Conservation (phyloP, 2,329 filamentous ascomycete species). For the Pochonia chlamydosporia region DNA sequence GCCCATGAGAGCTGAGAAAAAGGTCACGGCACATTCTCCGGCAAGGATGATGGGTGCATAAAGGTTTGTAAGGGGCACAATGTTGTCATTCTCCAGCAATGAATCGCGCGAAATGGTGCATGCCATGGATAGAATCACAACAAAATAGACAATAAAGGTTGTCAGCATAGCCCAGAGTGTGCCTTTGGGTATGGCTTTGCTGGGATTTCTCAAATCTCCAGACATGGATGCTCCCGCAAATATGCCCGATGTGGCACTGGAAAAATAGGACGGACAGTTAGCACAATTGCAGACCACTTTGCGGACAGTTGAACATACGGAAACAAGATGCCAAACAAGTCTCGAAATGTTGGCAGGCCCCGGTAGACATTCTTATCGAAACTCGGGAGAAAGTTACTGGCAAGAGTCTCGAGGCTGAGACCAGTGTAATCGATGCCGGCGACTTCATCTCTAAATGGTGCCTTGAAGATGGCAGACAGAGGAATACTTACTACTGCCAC, state of each 20-base stretch:
- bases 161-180: slow-evolving; percentile 71
- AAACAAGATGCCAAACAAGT: slow-evolving; percentile 82
- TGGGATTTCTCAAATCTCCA: slow-evolving; percentile 75
- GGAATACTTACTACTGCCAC: slow-evolving; percentile 77
- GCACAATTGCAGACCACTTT: slow-evolving; percentile 17
- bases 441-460: slow-evolving; percentile 59
- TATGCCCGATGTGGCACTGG: slow-evolving; percentile 46
- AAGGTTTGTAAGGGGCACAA: slow-evolving; percentile 77
- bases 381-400: slow-evolving; percentile 69
- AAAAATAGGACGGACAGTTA: slow-evolving; percentile 3
- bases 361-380: slow-evolving; percentile 55
- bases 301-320: slow-evolving; percentile 35
- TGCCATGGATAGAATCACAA: slow-evolving; percentile 75
- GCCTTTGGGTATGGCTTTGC: slow-evolving; percentile 78
- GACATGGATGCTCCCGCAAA: slow-evolving; percentile 83
- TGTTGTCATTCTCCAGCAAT: slow-evolving; percentile 68
- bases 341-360: slow-evolving; percentile 66
- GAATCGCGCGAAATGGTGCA: slow-evolving; percentile 69
- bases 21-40: slow-evolving; percentile 75
- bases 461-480: slow-evolving; percentile 62
- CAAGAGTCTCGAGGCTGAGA: slow-evolving; percentile 62
- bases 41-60: slow-evolving; percentile 68
- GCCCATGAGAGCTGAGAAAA: slow-evolving; percentile 85
- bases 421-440: slow-evolving; percentile 73
- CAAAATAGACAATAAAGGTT: slow-evolving; percentile 69